A percentile compares a stretch with the other conserved stretches of the same genome.
phyloP scores from a whole-genome alignment of 2,329 filamentous ascomycete genomes.

The Verticillium isaacii region DNA sequence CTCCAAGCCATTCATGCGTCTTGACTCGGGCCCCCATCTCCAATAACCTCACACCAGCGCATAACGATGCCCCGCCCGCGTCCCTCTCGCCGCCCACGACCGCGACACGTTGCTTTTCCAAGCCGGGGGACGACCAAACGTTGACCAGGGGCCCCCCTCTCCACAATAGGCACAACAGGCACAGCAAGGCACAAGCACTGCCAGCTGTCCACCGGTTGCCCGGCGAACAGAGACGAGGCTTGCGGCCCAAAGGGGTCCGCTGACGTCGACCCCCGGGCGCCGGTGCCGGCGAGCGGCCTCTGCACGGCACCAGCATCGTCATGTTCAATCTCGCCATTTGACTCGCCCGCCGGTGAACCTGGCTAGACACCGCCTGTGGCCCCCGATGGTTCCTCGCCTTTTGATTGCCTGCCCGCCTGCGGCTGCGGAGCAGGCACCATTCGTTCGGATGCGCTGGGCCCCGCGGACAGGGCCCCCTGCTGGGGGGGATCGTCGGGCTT shows the following conservation, averaged over 20 bases:
- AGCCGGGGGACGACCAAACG: neutral
- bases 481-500: neutral
- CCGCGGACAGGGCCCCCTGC: neutral
- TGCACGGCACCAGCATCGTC: neutral
- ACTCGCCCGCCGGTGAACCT: neutral
- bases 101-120: neutral
- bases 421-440: neutral
- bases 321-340: neutral
- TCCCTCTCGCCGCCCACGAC: neutral
- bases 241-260: neutral
- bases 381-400: neutral
- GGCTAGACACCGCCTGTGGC: neutral
- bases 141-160: neutral
- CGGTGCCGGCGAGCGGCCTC: neutral
- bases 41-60: neutral
- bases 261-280: neutral
- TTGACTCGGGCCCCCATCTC: neutral
- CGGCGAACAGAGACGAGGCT: constrained; percentile 1
- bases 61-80: neutral
- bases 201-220: constrained; percentile 1
- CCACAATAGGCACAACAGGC: neutral
- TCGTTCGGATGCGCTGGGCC: neutral
- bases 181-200: neutral
- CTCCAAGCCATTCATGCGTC: neutral
- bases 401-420: too few species aligned